Conservation (phyloP, 179 eudicot species). For the Silene coronaria region DNA sequence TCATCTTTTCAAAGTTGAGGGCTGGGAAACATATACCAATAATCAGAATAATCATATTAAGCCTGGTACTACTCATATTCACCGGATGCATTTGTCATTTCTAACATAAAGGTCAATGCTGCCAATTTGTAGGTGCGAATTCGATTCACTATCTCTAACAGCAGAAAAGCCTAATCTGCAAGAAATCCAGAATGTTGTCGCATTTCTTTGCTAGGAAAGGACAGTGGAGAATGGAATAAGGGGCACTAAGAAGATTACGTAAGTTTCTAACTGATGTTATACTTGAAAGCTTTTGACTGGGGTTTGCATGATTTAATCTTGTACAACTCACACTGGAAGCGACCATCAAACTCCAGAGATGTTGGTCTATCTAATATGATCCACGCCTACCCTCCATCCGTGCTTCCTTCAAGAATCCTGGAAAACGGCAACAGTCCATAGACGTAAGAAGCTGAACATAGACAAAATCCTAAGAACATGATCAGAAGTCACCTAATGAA, state of each 20-base stretch:
- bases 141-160: slow-evolving; percentile 53
- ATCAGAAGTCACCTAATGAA: background rate
- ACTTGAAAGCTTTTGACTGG: slow-evolving; percentile 70
- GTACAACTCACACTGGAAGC: slow-evolving; percentile 62
- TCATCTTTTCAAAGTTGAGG: no score
- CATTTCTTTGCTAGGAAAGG: background rate
- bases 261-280: background rate
- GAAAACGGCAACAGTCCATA: background rate
- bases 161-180: slow-evolving; percentile 70
- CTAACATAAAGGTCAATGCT: slow-evolving; percentile 68
- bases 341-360: slow-evolving; percentile 55
- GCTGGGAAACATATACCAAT: background rate
- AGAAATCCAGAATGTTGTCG: slow-evolving; percentile 5
- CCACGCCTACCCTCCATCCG: slow-evolving; percentile 77
- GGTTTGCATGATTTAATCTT: slow-evolving; percentile 32
- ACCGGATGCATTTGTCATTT: background rate
- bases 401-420: slow-evolving; percentile 89
- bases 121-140: slow-evolving; percentile 72
- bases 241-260: no score
- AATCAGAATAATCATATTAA: background rate
- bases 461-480: background rate
- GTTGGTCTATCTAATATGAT: slow-evolving; percentile 53
- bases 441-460: background rate
- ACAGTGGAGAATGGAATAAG: background rate
- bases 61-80: background rate